Base-by-base conservation (phyloP, 2,329 filamentous ascomycete genomes). In the Fusarium temperatum region DNA sequence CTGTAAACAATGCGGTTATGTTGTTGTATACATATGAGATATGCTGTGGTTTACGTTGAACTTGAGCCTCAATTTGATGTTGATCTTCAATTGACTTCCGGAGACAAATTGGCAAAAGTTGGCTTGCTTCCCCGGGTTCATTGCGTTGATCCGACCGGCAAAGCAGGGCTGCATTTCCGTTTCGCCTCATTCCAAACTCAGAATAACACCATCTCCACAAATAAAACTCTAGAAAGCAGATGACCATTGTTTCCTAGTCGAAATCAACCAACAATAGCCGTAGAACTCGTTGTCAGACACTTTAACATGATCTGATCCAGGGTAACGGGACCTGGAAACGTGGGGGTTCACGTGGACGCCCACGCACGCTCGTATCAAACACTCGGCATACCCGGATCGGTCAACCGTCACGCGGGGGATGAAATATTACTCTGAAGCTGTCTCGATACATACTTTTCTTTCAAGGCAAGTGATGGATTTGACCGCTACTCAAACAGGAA, bases 261-360 rank as follows among this genome's bases (percentile, higher is more conserved):
- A 41, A 32, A 24, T 22, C 28, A 30, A 26, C 32, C 18, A 42
- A 51, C 18, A 42, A 32, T 18, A 4, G 22, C 32, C 13, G 28
- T n/a, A 41, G 39, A 26, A 32, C 41, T 58, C 24, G 36, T 58
- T 70, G 18, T 70, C 41, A n/a, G n/a, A 26, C 18, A 32, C 30
- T 53, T 24, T 20, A 28, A 44, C 18, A 70, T 70, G 67, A 70
- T 70, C 47, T 70, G 67, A 70, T 59, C 45, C 17, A 68, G 59
- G 30, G 28, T 51, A 28, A 47, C 22, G 9, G 47, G 41, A 66
- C 15, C 24, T 61, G 48, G 24, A 18, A 50, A 28, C 41, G 67
- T 70, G 67, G 67, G 66, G 67, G 51, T 47, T 70, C 39, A 70
- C 67, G 66, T 70, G 67, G 42, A 55, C 45, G 30, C 28, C 30